phyloP scores from a whole-genome alignment of 116 monocot species.

The Posidonia oceanica region DNA sequence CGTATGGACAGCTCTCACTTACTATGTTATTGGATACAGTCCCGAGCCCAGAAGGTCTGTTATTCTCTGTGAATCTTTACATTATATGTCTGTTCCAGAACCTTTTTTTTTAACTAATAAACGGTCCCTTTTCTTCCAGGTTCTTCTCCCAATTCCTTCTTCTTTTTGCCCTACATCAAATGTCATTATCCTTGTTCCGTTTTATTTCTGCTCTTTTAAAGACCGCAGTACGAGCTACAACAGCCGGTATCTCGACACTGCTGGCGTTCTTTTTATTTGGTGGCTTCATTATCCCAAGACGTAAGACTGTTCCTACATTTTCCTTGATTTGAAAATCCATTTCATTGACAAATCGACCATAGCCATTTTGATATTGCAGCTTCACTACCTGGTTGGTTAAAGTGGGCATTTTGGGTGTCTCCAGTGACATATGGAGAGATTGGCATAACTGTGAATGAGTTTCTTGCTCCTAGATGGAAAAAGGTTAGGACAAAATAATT shows the following conservation, averaged over 20 bases:
- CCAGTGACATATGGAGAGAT: constrained; percentile 76
- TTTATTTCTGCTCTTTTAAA: constrained; percentile 36
- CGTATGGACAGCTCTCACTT: constrained; percentile 47
- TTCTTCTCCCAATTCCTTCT: constrained; percentile 52
- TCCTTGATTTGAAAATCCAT: not conserved
- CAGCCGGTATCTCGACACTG: constrained; percentile 14
- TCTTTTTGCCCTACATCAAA: constrained; percentile 35
- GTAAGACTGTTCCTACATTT: constrained; percentile 20
- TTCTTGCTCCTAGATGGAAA: constrained; percentile 74
- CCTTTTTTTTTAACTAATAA: not conserved
- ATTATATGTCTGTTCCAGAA: not conserved
- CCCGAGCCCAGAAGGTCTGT: constrained; percentile 35
- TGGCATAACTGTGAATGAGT: constrained; percentile 69
- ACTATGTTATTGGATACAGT: constrained; percentile 60
- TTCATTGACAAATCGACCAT: too few relatives aligned
- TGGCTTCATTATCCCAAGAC: constrained; percentile 48
- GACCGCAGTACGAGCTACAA: constrained; percentile 22
- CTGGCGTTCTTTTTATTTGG: constrained; percentile 37
- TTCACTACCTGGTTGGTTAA: constrained; percentile 65
- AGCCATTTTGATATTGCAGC: constrained; percentile 16
- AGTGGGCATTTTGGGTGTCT: constrained; percentile 85
- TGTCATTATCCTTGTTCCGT: constrained; percentile 44
- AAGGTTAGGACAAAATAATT: constrained; percentile 28
- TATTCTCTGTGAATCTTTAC: not conserved
- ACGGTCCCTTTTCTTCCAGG: constrained; percentile 7